Evolutionary conservation across 257 asterid species (phyloP), one percentile per base, ranked within the genome.

Genomic region (Plantago major): DNA sequence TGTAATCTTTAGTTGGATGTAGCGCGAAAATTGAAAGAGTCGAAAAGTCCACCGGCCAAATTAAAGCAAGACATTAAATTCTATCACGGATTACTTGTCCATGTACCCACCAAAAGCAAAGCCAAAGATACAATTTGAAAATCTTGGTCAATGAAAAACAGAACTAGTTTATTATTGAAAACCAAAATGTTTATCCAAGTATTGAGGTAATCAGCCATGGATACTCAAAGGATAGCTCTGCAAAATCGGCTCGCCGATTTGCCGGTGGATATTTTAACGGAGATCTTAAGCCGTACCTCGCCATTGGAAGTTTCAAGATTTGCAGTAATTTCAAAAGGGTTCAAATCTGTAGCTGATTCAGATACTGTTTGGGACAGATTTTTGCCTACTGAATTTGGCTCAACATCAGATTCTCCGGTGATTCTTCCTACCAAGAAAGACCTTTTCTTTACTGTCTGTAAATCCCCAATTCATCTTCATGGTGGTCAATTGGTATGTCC

Each of bases 321-420:
- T 54, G 59, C 59, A 28, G 38, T 54, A 7, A 28, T 30, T 0
- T 54, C 59, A 28, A 53, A 54, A 54, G 16, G 43, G 17, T 28
- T 26, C 19, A 54, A 28, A 15, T 54, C 43, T 30, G 18, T 10
- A 7, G 42, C 59, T 54, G 42, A 54, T 54, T 54, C 59, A 3
- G 59, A 54, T 42, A 14, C 15, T 54, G 43, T 54, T 26, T 54
- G 59, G 59, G 17, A 54, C 16, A 54, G 10, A 26, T 54, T 54
- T 54, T 2, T 54, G 11, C 59, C 59, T 2, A 7, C 0, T 3
- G 43, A 54, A 6, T 10, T 28, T 54, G n/a, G 11, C 17, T 54
- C 59, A 6, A 54, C 40, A 53, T 53, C 40, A 10, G 52, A 5
- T 48, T 48, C 54, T 54, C 14, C 42, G 14, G 28, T 54, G 40